Base-by-base conservation (phyloP, 768 basidiomycete genomes). In the Mycena floridula region DNA sequence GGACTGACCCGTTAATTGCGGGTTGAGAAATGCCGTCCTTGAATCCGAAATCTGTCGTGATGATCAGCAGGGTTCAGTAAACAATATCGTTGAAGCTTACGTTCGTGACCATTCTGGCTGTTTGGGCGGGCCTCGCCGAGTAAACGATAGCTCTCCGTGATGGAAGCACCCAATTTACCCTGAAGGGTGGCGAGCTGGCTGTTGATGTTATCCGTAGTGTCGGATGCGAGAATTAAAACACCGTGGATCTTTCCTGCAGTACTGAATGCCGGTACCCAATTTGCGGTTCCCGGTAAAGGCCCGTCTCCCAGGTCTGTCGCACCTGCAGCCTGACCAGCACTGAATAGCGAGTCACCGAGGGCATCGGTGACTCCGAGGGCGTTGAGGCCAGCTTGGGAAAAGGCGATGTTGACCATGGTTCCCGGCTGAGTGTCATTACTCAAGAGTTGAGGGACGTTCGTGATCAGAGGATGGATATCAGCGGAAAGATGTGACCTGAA, bases 11-110 rank as follows among this genome's bases (percentile, higher is more conserved):
- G 25, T 53, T 58, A 30, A 73, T 59, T 3, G 67, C 59, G 5
- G 77, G 77, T 52, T 78, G 72, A 2, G 74, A 73, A 26, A 79
- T 67, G 1, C 75, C 73, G 50, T 79, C 77, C 48, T 67, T 49
- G 55, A 65, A 79, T 3, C 77, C 76, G 44, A 77, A 78, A 18
- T 37, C 18, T 13, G 6, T 18, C 9, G 20, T 16, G 15, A 13
- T 25, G 25, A 18, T 39, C 12, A 40, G 28, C 32, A 28, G 25
- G 16, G n/a, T 47, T 11, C 24, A 21, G 7, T 13, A 6, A 9
- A 37, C 20, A 11, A 22, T 13, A 32, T 43, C 13, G 24, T 18
- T 3, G 56, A 64, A n/a, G 35, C 47, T 39, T 58, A 53, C 76
- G 75, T 56, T 79, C 76, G 45, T 74, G 72, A 24, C 64, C 76